Base-by-base conservation (phyloP, 1,284 basidiomycete genomes). In the Irpex sp. region DNA sequence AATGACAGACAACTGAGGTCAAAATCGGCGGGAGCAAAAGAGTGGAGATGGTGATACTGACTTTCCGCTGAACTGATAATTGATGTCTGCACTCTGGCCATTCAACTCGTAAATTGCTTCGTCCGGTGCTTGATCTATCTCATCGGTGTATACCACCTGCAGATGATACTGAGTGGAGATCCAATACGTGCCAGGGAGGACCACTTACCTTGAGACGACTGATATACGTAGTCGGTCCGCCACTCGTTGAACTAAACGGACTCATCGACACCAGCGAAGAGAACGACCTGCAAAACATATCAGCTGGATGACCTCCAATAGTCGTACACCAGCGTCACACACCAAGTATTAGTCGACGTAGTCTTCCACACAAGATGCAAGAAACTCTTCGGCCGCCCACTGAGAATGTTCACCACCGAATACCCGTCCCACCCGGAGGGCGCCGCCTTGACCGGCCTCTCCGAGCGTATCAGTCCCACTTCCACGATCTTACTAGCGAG, bases 291-390 rank as follows among this genome's bases (percentile, higher is more conserved):
- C 7, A 46, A 11, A 3, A 21, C 26, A 13, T 19, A 13, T 4
- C n/a, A 11, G 8, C 4, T n/a, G 49, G 17, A 15, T 15, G 47
- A 53, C 19, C 43, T 43, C 8, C 8, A 33, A 46, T 39, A 26
- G 4, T 33, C 8, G 3, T 33, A 4, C 15, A 13, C 9, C 5
- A 13, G 21, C 35, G 8, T 6, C n/a, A 49, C 51, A 4, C 31
- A 63, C 61, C 61, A 63, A 15, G 61, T 60, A 21, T 49, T 56
- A 4, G 58, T 60, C 1, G 57, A 59, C n/a, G 46, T 31, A 4
- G 61, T 63, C 53, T 56, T 63, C 61, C 61, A 63, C 5, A 60
- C 53, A n/a, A 63, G 17, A 26, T 63, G 59, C 57, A 63, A 21
- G 33, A 26, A 60, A 4, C 58, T 49, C 15, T 63, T 63, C 31